Evolutionary conservation across 169 alveolate species (phyloP).

Genomic region (Eimeria falciformis): DNA sequence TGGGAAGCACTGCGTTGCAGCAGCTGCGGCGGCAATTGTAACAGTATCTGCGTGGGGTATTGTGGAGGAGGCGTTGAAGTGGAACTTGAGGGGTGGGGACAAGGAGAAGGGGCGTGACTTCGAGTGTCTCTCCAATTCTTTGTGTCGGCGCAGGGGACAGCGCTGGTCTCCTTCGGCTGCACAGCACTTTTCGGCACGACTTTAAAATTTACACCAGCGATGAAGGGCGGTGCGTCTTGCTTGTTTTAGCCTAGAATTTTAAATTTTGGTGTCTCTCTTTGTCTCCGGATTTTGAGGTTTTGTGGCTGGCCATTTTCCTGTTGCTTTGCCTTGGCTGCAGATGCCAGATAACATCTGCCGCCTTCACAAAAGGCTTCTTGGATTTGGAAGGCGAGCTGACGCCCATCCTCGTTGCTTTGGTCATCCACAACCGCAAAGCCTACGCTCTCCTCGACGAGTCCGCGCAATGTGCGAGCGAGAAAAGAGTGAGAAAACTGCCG

Average conservation of each 20-base stretch:
- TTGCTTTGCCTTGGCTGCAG: conserved; percentile 28
- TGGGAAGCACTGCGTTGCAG: not conserved
- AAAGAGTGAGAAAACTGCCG: conserved; percentile 36
- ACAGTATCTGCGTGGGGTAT: not conserved
- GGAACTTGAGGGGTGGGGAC: not conserved
- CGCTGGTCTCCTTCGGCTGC: conserved; percentile 93
- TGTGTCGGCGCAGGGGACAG: conserved; percentile 65
- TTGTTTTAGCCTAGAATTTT: conserved; percentile 79
- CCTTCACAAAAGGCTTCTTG: conserved; percentile 97
- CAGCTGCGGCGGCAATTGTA: not conserved
- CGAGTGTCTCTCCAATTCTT: not conserved
- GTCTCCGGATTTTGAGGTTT: not conserved
- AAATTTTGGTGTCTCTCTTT: not conserved
- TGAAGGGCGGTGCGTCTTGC: conserved; percentile 98
- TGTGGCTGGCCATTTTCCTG: not conserved
- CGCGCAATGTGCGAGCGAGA: conserved; percentile 39
- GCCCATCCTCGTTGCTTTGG: conserved; percentile 97
- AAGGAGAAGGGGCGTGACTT: not conserved
- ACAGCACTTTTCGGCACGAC: conserved; percentile 98
- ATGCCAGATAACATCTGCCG: conserved; percentile 98
- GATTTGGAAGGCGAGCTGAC: conserved; percentile 97
- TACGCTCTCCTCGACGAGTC: conserved; percentile 81
- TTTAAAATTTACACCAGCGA: conserved; percentile 97
- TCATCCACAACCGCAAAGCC: conserved; percentile 84
- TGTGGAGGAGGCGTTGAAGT: not conserved